Evolutionary conservation across 2,329 filamentous ascomycete genomes (phyloP), one percentile per base, ranked within the genome.

Genomic region (Fusarium begoniae): DNA sequence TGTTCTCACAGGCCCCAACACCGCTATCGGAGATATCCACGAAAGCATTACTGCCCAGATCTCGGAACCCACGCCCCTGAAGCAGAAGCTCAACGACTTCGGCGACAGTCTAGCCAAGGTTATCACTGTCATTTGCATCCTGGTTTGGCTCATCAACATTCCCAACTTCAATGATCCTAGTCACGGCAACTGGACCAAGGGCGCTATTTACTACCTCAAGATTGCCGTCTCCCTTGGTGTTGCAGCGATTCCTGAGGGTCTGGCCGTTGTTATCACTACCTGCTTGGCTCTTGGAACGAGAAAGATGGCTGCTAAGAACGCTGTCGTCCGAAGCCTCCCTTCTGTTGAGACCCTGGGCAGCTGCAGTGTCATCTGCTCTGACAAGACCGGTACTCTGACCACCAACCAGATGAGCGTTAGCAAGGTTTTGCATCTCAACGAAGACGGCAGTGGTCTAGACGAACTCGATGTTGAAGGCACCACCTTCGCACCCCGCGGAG

Each of bases 321-420:
- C 96, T 13, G 95, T 99, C 43, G 97, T 99, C 66, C 91, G 97
- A 83, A 98, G 95, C 81, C 86, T 99, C 78, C 96, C 96, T 26
- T 99, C 96, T 4, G 96, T 99, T 59, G 96, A 99, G 85, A 99
- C 96, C 18, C 89, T 99, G 60, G 96, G 96, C 81, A 99, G 96
- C 88, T 99, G 96, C 90, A 99, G 96, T 80, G 95, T 99, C 65
- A 98, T 99, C 82, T 99, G 97, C 87, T 99, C 97, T 8, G 96
- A 99, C 87, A 99, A 99, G 88, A 99, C 96, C 10, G 97, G 96
- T 77, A 99, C 96, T 55, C 85, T 99, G 81, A 99, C 96, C 17
- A 99, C 96, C 45, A 99, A 99, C 85, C 95, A 98, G 84, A 99
- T 99, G 96, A 98, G 96, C 80, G 96, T 98, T 64, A 96, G 92